phyloP scores from a whole-genome alignment of 495 filamentous ascomycete genomes.

The Apiosordaria backusii region DNA sequence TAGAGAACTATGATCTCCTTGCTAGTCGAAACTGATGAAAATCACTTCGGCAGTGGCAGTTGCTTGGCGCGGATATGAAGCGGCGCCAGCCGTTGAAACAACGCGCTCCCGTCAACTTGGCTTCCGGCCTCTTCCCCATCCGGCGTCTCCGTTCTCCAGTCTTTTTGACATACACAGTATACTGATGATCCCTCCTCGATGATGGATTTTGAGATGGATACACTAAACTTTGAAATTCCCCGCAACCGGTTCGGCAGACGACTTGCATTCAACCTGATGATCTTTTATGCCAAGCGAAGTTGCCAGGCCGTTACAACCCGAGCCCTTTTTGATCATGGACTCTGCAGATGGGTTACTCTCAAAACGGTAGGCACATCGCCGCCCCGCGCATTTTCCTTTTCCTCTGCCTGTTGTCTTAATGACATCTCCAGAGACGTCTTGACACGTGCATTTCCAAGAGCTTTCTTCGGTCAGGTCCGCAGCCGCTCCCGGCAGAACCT shows the following conservation, averaged over 20 bases:
- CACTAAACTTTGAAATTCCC: neutral
- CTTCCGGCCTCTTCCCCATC: neutral
- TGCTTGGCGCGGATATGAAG: neutral
- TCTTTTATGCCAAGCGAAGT: neutral
- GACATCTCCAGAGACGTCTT: neutral
- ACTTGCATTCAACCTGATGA: neutral
- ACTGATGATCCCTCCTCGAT: neutral
- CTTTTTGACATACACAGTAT: neutral
- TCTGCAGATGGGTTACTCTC: neutral
- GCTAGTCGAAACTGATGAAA: neutral
- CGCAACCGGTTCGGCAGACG: neutral
- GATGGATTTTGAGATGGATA: neutral
- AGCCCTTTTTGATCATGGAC: no score
- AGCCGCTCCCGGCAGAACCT: neutral
- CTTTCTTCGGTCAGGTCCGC: neutral
- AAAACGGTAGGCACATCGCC: conserved; percentile 5
- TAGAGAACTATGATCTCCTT: neutral
- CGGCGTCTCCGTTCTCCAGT: neutral
- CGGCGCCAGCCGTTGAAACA: conserved; percentile 2
- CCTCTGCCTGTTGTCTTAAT: neutral
- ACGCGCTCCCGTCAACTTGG: neutral
- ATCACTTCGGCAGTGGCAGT: neutral
- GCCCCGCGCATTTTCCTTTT: neutral
- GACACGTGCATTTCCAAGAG: conserved; percentile 6
- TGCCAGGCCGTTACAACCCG: neutral